A percentile compares a stretch with the other conserved stretches of the same genome.
Evolutionary conservation across 352 stramenopile species (phyloP).

Genomic region (Pilasporangium apinafurcum): DNA sequence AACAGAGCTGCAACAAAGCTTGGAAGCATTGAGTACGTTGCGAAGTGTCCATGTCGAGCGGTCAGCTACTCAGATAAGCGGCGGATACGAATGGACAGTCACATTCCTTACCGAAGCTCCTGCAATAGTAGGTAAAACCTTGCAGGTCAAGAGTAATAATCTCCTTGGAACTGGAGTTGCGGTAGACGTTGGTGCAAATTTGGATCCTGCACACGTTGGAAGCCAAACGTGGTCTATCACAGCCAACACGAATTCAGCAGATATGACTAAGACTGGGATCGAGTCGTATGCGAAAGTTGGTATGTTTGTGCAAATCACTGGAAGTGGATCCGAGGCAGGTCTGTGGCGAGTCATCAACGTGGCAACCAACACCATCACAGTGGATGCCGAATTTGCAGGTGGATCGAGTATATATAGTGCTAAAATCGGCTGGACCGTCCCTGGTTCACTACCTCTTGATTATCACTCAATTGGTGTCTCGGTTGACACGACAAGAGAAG

Average conservation of each 20-base stretch:
- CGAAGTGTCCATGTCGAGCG: constrained; percentile 77
- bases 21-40: constrained; percentile 49
- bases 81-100: constrained; percentile 72
- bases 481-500: not conserved
- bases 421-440: constrained; percentile 57
- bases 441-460: constrained; percentile 36
- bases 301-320: constrained; percentile 49
- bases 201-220: constrained; percentile 44
- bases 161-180: constrained; percentile 21
- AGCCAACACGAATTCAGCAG: constrained; percentile 17
- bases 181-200: constrained; percentile 25
- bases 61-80: constrained; percentile 19
- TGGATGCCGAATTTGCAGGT: constrained; percentile 37
- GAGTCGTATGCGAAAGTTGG: constrained; percentile 25
- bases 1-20: constrained; percentile 44
- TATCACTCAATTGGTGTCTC: constrained; percentile 43
- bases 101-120: constrained; percentile 65
- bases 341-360: constrained; percentile 43
- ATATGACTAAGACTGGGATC: constrained; percentile 33
- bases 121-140: constrained; percentile 21
- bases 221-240: constrained; percentile 21
- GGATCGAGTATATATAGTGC: constrained; percentile 25
- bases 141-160: constrained; percentile 32
- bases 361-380: constrained; percentile 38
- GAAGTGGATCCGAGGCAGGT: constrained; percentile 19